Base-by-base conservation (phyloP, 176 grass and related monocot genomes). In the Chloris gayana region DNA sequence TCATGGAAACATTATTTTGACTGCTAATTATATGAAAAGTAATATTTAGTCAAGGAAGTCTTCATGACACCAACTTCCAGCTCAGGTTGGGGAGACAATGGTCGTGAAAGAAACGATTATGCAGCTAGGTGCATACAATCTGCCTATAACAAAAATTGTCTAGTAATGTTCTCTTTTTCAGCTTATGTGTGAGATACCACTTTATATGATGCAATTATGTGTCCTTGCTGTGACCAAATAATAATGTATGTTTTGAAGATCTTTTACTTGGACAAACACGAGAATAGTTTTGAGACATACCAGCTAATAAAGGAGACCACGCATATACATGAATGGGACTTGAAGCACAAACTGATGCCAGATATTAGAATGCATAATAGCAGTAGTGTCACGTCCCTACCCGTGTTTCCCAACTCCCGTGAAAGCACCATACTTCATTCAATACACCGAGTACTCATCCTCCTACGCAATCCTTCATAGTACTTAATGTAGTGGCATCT, bases 351-450 rank as follows among this genome's bases (percentile, higher is more conserved):
- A 66, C 1, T 19, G 30, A 65, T 64, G 46, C 64, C 30, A 15
- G 14, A 45, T 63, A 45, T 63, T 64, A 4, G 29, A 25, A 18
- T 61, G 53, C 17, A 50, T 44, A 47, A 34, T 7, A 9, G 1
- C 15, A 7, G 0, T 19, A 17, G 13, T 14, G 3, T 59, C 7
- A 47, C 42, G 13, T 42, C 25, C 19, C 22, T 15, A 59, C 19
- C n/a, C 54, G 14, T 62, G 29, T 73, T 35, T 7, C 37, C 49
- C 37, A 45, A 76, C 64, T 67, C 38, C 9, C 64, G 22, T 59
- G 64, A 84, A 77, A 41, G 44, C 35, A 47, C 22, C 18, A 59
- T 35, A 38, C 31, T 84, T 14, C 17, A 83, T 49, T 50, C 54
- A 73, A 39, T 39, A 61, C 54, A 51, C 30, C 13, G 15, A 38